Conservation (phyloP, 352 stramenopile genomes). For the Pythium phragmitis region DNA sequence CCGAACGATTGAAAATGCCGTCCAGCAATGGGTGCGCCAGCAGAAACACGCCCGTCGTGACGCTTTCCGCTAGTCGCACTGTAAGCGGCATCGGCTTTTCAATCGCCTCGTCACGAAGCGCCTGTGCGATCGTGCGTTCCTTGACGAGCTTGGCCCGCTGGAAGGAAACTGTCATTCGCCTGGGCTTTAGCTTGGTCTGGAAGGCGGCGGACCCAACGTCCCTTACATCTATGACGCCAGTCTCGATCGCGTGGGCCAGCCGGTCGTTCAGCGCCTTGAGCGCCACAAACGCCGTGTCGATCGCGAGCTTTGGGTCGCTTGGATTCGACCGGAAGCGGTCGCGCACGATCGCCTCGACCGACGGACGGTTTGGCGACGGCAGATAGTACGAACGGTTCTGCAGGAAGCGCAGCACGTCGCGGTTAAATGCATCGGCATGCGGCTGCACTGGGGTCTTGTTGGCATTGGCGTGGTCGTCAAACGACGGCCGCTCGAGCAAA, state of each 20-base stretch:
- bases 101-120: conserved; percentile 13
- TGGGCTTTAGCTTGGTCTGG: neutral
- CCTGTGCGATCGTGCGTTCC: conserved; percentile 16
- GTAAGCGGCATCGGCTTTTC: conserved; percentile 25
- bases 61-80: conserved; percentile 19
- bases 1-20: conserved; percentile 68
- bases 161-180: neutral
- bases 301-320: conserved; percentile 9
- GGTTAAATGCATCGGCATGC: conserved; percentile 67
- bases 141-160: conserved; percentile 13
- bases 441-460: conserved; percentile 34
- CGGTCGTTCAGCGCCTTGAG: conserved; percentile 61
- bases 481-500: conserved; percentile 45
- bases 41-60: conserved; percentile 63
- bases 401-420: conserved; percentile 48
- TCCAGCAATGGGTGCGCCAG: conserved; percentile 71
- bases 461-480: conserved; percentile 3
- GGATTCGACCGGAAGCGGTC: conserved; percentile 41
- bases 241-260: conserved; percentile 40
- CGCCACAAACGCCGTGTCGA: conserved; percentile 69
- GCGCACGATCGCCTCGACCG: conserved; percentile 42
- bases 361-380: conserved; percentile 37
- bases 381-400: conserved; percentile 65
- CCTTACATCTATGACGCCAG: conserved; percentile 20
- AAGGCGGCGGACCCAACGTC: neutral